Evolutionary conservation across 192 early-diverging fungal species (phyloP).

Genomic region (Coemansia sp.): DNA sequence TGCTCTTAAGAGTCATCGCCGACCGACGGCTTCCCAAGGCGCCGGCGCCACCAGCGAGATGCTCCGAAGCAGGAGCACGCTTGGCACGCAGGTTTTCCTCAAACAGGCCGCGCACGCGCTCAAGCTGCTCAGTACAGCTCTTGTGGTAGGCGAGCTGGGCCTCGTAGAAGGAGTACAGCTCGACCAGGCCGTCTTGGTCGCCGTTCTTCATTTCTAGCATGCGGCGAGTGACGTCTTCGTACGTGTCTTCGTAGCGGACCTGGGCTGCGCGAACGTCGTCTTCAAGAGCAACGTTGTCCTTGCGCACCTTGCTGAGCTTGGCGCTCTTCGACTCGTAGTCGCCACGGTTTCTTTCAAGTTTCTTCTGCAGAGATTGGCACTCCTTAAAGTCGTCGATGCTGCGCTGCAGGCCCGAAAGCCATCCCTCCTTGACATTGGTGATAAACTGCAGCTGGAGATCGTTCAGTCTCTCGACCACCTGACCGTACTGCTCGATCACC

Average conservation of each 20-base stretch:
- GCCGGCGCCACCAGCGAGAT: slow-evolving; percentile 25
- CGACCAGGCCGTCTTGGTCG: slow-evolving; percentile 66
- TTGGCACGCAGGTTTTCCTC: slow-evolving; percentile 38
- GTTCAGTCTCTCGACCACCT: slow-evolving; percentile 53
- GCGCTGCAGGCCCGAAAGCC: slow-evolving; percentile 52
- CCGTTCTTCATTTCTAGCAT: slow-evolving; percentile 85
- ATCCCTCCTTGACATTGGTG: slow-evolving; percentile 59
- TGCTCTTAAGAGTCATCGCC: slow-evolving; percentile 25
- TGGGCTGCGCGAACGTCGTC: slow-evolving; percentile 89
- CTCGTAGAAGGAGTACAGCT: slow-evolving; percentile 56
- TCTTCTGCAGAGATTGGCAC: slow-evolving; percentile 71
- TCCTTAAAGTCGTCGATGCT: slow-evolving; percentile 57
- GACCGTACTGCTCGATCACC: slow-evolving; percentile 56
- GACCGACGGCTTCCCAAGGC: slow-evolving; percentile 29
- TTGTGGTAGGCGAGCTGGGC: slow-evolving; percentile 53
- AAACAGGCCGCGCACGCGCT: slow-evolving; percentile 27
- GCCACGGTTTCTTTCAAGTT: slow-evolving; percentile 82
- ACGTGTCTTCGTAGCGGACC: slow-evolving; percentile 91
- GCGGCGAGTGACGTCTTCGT: slow-evolving; percentile 68
- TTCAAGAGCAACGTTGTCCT: slow-evolving; percentile 87
- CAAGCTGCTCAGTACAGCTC: slow-evolving; percentile 38
- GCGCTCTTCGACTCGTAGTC: slow-evolving; percentile 92
- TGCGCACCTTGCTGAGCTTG: slow-evolving; percentile 88
- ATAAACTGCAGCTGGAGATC: slow-evolving; percentile 51
- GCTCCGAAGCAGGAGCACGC: slow-evolving; percentile 19